Conservation (phyloP, 164 flowering plant species). For the Stephania japonica region DNA sequence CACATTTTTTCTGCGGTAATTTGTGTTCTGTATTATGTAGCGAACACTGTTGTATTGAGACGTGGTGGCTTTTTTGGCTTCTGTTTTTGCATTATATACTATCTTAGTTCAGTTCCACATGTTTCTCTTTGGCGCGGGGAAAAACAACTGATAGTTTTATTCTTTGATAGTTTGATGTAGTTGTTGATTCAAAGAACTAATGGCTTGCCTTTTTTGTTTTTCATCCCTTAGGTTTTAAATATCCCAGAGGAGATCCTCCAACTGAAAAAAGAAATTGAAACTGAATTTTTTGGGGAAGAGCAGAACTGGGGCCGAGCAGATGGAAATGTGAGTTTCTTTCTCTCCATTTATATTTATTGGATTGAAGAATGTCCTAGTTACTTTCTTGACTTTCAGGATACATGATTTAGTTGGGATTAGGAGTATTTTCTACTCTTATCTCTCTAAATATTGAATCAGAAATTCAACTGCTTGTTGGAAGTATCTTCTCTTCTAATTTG, state of each 20-base stretch:
- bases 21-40: too few species aligned
- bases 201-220: background rate
- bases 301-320: constrained; percentile 71
- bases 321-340: constrained; percentile 44
- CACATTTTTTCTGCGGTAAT: background rate
- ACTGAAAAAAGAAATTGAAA: constrained; percentile 62
- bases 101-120: background rate
- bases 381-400: background rate
- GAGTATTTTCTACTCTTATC: background rate
- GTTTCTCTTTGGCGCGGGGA: background rate
- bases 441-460: background rate
- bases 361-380: background rate
- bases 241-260: constrained; percentile 64
- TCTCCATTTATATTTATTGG: background rate
- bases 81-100: too few species aligned
- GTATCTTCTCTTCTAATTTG: background rate
- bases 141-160: background rate
- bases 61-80: too few species aligned
- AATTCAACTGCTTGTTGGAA: background rate
- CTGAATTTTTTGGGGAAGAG: constrained; percentile 73
- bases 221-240: constrained; percentile 33
- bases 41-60: too few species aligned
- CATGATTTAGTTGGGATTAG: background rate
- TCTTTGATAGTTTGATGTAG: background rate
- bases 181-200: background rate